These are phyloP conservation scores for Graphiopsis chlorocephala DNA, from an alignment of 2,329 filamentous ascomycete genomes.

Conservation along the genomic window DNA sequence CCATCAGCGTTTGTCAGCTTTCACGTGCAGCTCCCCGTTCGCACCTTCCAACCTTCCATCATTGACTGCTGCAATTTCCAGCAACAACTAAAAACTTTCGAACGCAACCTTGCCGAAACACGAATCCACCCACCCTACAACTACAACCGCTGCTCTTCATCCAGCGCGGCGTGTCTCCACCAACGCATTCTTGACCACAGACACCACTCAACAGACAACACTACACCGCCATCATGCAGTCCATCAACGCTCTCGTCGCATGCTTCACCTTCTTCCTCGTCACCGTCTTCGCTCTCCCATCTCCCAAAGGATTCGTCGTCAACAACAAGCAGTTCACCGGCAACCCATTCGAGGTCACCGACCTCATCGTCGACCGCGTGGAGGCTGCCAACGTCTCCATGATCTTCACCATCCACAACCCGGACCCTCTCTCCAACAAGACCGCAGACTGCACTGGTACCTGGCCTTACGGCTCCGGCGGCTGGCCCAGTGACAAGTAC, in stretches of 20 bases:
- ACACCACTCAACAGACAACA: neutral
- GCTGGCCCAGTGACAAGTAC: slow-evolving; percentile 25
- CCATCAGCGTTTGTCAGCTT: neutral
- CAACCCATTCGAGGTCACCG: slow-evolving; percentile 22
- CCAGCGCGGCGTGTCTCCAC: no score
- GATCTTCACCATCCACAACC: slow-evolving; percentile 30
- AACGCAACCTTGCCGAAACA: neutral
- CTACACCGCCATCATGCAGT: slow-evolving; percentile 4
- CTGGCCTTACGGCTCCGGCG: slow-evolving; percentile 23
- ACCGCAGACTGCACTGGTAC: slow-evolving; percentile 24
- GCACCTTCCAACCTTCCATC: slow-evolving; percentile 9
- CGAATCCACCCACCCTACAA: neutral
- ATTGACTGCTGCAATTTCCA: neutral
- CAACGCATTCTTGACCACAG: neutral
- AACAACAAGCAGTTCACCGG: slow-evolving; percentile 5
- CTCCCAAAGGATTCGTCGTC: neutral
- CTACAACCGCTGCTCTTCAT: neutral
- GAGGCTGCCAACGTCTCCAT: slow-evolving; percentile 25
- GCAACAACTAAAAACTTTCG: neutral
- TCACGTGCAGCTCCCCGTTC: neutral
- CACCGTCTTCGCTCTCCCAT: neutral
- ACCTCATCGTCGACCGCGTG: slow-evolving; percentile 21
- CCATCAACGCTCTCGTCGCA: neutral
- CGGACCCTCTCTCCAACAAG: slow-evolving; percentile 28
- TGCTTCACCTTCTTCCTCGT: neutral